phyloP scores from a whole-genome alignment of 331 rosid genomes.

The Spiraea crenata region DNA sequence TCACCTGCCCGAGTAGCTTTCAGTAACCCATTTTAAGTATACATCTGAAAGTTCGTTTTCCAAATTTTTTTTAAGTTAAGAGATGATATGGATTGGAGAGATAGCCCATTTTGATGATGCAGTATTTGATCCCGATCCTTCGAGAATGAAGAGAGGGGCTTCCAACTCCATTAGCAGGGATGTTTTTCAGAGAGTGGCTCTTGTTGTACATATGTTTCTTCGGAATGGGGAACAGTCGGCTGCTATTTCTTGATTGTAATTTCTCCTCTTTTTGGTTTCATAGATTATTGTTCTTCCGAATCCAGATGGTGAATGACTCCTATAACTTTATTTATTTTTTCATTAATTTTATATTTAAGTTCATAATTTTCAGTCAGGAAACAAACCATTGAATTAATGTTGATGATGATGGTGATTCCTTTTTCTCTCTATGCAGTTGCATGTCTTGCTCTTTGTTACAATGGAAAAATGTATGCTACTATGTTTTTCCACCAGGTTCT shows the following conservation, averaged over 20 bases:
- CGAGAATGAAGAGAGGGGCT: slow-evolving; percentile 32
- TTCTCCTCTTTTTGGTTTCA: slow-evolving; percentile 4
- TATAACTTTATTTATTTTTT: slow-evolving; percentile 12
- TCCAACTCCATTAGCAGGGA: slow-evolving; percentile 24
- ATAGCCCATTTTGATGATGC: slow-evolving; percentile 32
- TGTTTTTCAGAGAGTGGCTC: slow-evolving; percentile 21
- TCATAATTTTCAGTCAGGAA: neutral
- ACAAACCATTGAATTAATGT: neutral
- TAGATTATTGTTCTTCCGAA: slow-evolving; percentile 13
- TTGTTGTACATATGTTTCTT: slow-evolving; percentile 33
- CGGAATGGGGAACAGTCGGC: slow-evolving; percentile 7
- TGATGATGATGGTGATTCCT: slow-evolving; percentile 8
- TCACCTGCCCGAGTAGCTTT: slow-evolving; percentile 29
- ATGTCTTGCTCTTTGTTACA: neutral
- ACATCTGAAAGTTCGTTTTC: slow-evolving; percentile 37
- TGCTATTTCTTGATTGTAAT: slow-evolving; percentile 18
- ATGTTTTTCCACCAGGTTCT: neutral
- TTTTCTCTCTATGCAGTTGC: neutral
- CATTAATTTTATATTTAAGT: neutral
- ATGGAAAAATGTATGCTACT: neutral
- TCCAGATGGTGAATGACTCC: slow-evolving; percentile 10
- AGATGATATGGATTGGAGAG: slow-evolving; percentile 39
- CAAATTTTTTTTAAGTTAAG: slow-evolving; percentile 30
- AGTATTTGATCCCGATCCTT: slow-evolving; percentile 27
- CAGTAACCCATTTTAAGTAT: slow-evolving; percentile 38